phyloP scores from a whole-genome alignment of 139 green algal species.

The Closterium sp. region DNA sequence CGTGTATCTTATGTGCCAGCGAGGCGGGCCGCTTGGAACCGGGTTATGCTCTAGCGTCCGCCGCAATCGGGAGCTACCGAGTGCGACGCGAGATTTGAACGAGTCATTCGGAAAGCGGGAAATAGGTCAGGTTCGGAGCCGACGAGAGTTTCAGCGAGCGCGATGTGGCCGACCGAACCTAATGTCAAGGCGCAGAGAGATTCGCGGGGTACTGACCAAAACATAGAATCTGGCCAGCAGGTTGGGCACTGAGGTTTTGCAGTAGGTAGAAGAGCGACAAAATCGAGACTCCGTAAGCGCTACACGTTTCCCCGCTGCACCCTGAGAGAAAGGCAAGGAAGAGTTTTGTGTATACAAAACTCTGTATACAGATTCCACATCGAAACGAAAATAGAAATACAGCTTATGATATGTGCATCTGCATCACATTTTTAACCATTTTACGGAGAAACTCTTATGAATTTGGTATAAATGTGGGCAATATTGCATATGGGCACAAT shows the following conservation, averaged over 20 bases:
- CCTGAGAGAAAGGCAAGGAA: too few species aligned
- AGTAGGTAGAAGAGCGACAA: background rate
- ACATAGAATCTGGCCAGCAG: background rate
- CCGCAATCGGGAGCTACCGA: background rate
- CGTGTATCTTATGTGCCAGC: too few species aligned
- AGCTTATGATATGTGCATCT: too few species aligned
- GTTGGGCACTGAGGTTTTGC: background rate
- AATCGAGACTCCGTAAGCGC: background rate
- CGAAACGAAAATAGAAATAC: too few species aligned
- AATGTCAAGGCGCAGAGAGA: background rate
- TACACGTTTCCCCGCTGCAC: background rate
- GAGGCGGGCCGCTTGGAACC: too few species aligned
- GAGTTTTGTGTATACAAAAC: too few species aligned
- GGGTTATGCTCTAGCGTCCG: background rate
- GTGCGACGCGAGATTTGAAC: background rate
- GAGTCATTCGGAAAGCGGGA: background rate
- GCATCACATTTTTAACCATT: too few species aligned
- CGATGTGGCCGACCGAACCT: background rate
- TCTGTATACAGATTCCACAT: too few species aligned
- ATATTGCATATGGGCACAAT: too few species aligned
- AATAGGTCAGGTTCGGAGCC: background rate
- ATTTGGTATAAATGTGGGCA: too few species aligned
- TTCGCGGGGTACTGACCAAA: background rate
- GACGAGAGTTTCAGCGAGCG: background rate
- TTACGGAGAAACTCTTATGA: too few species aligned